phyloP scores from a whole-genome alignment of 805 yeast species.

The Gaillardinia entomophila region DNA sequence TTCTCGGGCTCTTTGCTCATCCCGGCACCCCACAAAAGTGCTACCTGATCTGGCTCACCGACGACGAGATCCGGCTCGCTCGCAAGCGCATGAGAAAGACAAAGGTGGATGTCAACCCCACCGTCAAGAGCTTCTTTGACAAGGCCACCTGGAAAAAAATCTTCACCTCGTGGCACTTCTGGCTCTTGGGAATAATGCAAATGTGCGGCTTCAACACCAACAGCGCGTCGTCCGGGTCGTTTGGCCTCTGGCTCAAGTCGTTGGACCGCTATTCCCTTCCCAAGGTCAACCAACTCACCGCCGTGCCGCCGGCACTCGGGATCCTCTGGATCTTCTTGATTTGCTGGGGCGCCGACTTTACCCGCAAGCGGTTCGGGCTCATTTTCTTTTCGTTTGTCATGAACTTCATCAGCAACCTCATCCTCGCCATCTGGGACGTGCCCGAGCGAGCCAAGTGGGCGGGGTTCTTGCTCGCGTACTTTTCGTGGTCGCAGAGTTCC shows the following conservation, averaged over 20 bases:
- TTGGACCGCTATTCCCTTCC: slow-evolving; percentile 32
- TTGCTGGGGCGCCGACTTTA: slow-evolving; percentile 48
- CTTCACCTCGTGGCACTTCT: slow-evolving; percentile 26
- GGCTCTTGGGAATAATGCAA: slow-evolving; percentile 17
- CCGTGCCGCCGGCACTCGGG: slow-evolving; percentile 57
- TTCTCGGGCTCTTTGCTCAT: not conserved
- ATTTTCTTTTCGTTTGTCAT: slow-evolving; percentile 12
- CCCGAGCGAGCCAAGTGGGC: slow-evolving; percentile 16
- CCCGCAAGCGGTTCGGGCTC: slow-evolving; percentile 17
- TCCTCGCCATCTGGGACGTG: slow-evolving; percentile 15
- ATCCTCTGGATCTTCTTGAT: slow-evolving; percentile 42
- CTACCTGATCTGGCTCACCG: slow-evolving; percentile 47
- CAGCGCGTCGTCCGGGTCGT: slow-evolving; percentile 48
- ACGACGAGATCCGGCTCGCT: slow-evolving; percentile 51
- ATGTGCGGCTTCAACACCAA: slow-evolving; percentile 26
- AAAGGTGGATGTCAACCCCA: slow-evolving; percentile 11
- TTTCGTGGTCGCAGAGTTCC: slow-evolving; percentile 16
- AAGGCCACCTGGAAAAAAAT: slow-evolving; percentile 20
- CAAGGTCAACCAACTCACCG: slow-evolving; percentile 44
- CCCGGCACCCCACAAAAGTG: slow-evolving; percentile 25
- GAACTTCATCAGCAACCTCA: slow-evolving; percentile 13
- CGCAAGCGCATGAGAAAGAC: slow-evolving; percentile 25
- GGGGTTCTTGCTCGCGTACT: slow-evolving; percentile 11
- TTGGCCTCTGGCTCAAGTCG: slow-evolving; percentile 20
- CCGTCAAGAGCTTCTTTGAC: slow-evolving; percentile 16